These are phyloP conservation scores for Phaeosphaeria sp. DNA, from an alignment of 2,329 filamentous ascomycete species.

Conservation along the genomic window DNA sequence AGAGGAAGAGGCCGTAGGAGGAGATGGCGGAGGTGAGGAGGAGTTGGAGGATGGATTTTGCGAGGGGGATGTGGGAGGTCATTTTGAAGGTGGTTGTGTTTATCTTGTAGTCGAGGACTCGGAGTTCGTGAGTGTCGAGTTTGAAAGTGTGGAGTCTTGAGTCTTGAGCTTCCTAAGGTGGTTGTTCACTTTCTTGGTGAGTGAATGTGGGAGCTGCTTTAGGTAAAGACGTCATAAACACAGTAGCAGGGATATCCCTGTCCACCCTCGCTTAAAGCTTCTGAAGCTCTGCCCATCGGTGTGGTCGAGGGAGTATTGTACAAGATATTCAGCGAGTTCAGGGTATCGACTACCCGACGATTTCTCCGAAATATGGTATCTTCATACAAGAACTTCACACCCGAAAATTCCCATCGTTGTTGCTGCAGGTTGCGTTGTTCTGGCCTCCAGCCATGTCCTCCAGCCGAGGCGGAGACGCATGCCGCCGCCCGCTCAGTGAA, in stretches of 20 bases:
- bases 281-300: not conserved
- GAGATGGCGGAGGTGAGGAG: constrained; percentile 29
- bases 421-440: not conserved
- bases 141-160: not conserved
- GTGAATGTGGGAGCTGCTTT: not conserved
- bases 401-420: not conserved
- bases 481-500: not conserved
- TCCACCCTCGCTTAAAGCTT: not conserved
- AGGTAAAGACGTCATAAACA: constrained; percentile 6
- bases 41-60: constrained; percentile 21
- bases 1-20: constrained; percentile 40
- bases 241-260: constrained; percentile 1
- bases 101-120: not conserved
- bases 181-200: not conserved
- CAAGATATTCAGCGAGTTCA: not conserved
- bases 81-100: not conserved
- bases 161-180: not conserved
- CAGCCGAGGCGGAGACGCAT: constrained; percentile 3
- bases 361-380: no score
- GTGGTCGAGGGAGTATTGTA: not conserved
- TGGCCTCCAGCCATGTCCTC: not conserved
- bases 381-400: no score
- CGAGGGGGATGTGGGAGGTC: constrained; percentile 1
- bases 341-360: no score
- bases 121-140: not conserved